Evolutionary conservation across 2,329 filamentous ascomycete species (phyloP), one percentile per base, ranked within the genome.

Genomic region (Ilyonectria robusta): DNA sequence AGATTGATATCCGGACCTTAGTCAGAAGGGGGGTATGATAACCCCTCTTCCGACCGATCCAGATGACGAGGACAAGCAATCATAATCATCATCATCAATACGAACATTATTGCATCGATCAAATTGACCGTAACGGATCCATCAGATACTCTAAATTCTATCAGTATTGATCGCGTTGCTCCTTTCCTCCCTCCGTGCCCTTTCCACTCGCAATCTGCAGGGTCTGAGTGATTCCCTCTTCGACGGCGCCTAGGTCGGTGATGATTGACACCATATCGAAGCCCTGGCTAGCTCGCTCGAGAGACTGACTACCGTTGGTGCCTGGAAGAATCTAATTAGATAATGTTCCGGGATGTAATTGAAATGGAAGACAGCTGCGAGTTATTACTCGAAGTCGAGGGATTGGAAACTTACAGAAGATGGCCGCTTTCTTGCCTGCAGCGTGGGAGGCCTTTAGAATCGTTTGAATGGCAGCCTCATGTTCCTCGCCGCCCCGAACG

Each of bases 201-300:
- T 56, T 60, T 59, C 48, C 48, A n/a, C 33, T 59, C 5, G 62
- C 62, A 3, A 42, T 50, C 13, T 60, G 31, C 17, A 65, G 40
- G 8, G 55, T 23, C 10, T 54, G 37, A 17, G 19, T 17, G 8
- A 65, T 56, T 4, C 50, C 56, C 55, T 44, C 50, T 13, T 55
- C 62, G 1, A 65, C 13, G 4, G 50, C 57, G 4, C 54, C 56
- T 1, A 55, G 7, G 26, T 65, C 62, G 4, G 62, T 65, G 15
- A 56, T 60, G 4, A 65, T 51, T 4, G 62, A 65, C 23, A 65
- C 56, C 62, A 65, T 65, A n/a, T 65, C 62, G n/a, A 65, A 65
- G 17, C 62, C 62, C 42, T 65, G 48, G 11, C 42, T 29, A 11
- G 62, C 29, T 4, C 62, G 62, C 44, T 40, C 19, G 15, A 55